These are phyloP conservation scores for Ophiostoma quercus DNA, from an alignment of 2,329 filamentous ascomycete genomes.

Conservation along the genomic window DNA sequence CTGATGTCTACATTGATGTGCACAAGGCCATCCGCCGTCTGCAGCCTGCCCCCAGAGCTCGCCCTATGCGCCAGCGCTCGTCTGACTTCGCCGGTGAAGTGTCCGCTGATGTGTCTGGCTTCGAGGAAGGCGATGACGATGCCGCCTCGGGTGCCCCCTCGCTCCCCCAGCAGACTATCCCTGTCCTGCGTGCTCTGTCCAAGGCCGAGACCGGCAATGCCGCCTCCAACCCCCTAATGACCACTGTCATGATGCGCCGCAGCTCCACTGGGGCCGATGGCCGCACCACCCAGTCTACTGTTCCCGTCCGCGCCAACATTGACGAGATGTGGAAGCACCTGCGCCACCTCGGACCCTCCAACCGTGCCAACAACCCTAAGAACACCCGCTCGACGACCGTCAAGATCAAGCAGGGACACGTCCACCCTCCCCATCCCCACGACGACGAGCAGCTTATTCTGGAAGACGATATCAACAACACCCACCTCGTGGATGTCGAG, in stretches of 20 bases:
- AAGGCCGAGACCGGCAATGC: slow-evolving; percentile 38
- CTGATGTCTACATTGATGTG: slow-evolving; percentile 95
- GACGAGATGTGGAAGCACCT: slow-evolving; percentile 60
- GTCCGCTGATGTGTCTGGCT: slow-evolving; percentile 29
- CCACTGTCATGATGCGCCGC: slow-evolving; percentile 56
- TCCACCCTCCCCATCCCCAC: slow-evolving; percentile 10
- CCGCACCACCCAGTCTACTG: slow-evolving; percentile 41
- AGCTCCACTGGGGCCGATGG: slow-evolving; percentile 53
- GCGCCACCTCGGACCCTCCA: slow-evolving; percentile 61
- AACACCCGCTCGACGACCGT: slow-evolving; percentile 58
- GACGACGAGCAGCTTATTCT: slow-evolving; percentile 6
- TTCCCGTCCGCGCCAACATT: slow-evolving; percentile 56
- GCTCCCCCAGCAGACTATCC: slow-evolving; percentile 30
- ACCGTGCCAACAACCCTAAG: slow-evolving; percentile 59
- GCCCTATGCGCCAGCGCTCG: slow-evolving; percentile 43
- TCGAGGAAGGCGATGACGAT: slow-evolving; percentile 30
- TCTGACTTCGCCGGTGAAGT: slow-evolving; percentile 26
- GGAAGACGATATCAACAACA: not conserved
- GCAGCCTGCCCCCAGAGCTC: slow-evolving; percentile 73
- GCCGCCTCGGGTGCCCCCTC: not conserved
- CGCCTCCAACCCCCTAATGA: slow-evolving; percentile 41
- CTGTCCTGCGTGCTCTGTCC: slow-evolving; percentile 30
- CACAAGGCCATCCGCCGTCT: slow-evolving; percentile 94
- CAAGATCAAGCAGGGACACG: slow-evolving; percentile 52
- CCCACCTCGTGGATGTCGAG: not conserved